phyloP scores from a whole-genome alignment of 225 moss, liverwort and hornwort species.

The Anthoceros angustus region DNA sequence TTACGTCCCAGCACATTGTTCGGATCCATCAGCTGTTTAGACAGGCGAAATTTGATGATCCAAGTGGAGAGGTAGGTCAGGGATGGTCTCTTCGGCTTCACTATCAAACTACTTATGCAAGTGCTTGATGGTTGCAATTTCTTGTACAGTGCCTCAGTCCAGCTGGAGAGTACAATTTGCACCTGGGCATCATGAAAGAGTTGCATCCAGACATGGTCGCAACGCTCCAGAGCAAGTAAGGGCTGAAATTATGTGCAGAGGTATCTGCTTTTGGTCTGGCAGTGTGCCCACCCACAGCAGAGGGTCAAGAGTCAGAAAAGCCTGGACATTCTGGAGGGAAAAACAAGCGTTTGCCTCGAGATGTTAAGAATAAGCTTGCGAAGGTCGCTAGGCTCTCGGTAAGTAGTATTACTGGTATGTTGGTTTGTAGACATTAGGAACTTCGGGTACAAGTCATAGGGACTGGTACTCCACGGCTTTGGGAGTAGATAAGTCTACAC shows the following conservation, averaged over 20 bases:
- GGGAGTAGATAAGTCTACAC: not conserved
- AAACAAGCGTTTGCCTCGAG: slow-evolving; percentile 81
- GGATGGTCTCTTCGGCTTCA: not conserved
- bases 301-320: slow-evolving; percentile 55
- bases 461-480: not conserved
- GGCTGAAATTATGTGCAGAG: not conserved
- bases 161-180: slow-evolving; percentile 95
- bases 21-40: slow-evolving; percentile 87
- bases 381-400: slow-evolving; percentile 75
- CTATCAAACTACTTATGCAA: too few species aligned
- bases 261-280: slow-evolving; percentile 5
- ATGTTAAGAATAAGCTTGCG: slow-evolving; percentile 93
- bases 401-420: slow-evolving; percentile 5
- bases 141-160: slow-evolving; percentile 81
- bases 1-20: slow-evolving; percentile 73
- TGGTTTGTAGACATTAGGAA: not conserved
- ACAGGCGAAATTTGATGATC: slow-evolving; percentile 98
- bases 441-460: not conserved
- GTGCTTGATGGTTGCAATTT: not conserved
- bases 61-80: slow-evolving; percentile 61
- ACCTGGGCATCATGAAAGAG: slow-evolving; percentile 97
- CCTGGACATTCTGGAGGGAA: slow-evolving; percentile 54
- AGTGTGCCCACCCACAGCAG: slow-evolving; percentile 74
- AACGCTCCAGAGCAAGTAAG: slow-evolving; percentile 88
- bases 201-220: slow-evolving; percentile 89